These are phyloP conservation scores for Diaporthe sp. DNA, from an alignment of 2,329 filamentous ascomycete genomes.

Conservation along the genomic window DNA sequence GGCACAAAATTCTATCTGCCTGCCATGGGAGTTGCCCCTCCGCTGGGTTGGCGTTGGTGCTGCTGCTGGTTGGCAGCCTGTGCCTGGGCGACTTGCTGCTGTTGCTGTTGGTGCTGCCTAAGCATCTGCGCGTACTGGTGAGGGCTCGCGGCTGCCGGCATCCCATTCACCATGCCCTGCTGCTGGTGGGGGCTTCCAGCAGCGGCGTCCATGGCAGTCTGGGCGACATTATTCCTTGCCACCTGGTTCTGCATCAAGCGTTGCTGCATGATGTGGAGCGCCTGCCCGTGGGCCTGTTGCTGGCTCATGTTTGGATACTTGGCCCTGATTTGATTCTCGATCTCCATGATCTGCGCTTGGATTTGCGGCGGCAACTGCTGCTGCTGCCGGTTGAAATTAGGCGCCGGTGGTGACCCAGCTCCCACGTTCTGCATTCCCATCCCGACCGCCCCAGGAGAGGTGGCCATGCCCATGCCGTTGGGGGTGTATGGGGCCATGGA, in stretches of 20 bases:
- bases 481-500: constrained; percentile 63
- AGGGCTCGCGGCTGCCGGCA: constrained; percentile 64
- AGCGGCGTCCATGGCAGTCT: constrained; percentile 69
- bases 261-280: constrained; percentile 61
- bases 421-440: constrained; percentile 63
- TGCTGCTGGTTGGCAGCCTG: constrained; percentile 46
- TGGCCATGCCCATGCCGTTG: constrained; percentile 59
- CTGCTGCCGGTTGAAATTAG: constrained; percentile 42
- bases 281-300: constrained; percentile 65
- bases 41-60: constrained; percentile 41
- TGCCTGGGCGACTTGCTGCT: constrained; percentile 50
- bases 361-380: constrained; percentile 63
- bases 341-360: constrained; percentile 62
- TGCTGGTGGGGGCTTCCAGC: constrained; percentile 64
- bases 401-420: constrained; percentile 58
- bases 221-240: constrained; percentile 57
- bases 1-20: constrained; percentile 5
- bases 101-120: constrained; percentile 66
- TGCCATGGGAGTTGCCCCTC: constrained; percentile 39
- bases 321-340: constrained; percentile 66
- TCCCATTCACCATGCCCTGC: constrained; percentile 63
- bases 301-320: constrained; percentile 66
- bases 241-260: constrained; percentile 54
- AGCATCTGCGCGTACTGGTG: constrained; percentile 73
- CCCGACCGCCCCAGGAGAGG: constrained; percentile 57